Evolutionary conservation across 2,329 filamentous ascomycete species (phyloP).

Genomic region (Thelonectria discophora): DNA sequence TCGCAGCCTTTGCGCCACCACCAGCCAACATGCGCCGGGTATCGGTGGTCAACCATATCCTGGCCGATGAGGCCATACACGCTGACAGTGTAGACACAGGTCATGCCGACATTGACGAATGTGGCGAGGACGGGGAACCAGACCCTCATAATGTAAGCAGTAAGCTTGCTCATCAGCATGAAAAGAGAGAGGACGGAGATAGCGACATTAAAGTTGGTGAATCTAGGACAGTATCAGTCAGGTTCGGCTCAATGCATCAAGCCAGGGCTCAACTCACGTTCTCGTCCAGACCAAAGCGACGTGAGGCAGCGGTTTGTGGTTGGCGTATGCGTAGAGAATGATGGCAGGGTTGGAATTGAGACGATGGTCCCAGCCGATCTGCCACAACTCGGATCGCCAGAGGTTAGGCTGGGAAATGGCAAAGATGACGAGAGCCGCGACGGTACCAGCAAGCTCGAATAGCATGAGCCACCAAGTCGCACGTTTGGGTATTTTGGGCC

Average conservation of each 20-base stretch:
- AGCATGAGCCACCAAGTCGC: conserved; percentile 71
- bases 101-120: conserved; percentile 64
- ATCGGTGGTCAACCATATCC: conserved; percentile 72
- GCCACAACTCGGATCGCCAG: conserved; percentile 77
- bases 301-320: conserved; percentile 68
- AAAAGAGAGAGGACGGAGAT: conserved; percentile 81
- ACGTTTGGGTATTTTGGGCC: conserved; percentile 60
- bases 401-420: conserved; percentile 77
- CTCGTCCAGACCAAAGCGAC: conserved; percentile 77
- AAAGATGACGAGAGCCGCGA: conserved; percentile 74
- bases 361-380: conserved; percentile 72
- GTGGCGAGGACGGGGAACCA: conserved; percentile 73
- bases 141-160: conserved; percentile 74
- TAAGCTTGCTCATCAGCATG: conserved; percentile 75
- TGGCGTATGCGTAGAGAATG: conserved; percentile 77
- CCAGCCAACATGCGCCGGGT: conserved; percentile 73
- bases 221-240: conserved; percentile 53
- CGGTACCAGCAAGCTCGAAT: conserved; percentile 70
- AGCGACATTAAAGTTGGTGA: conserved; percentile 79
- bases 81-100: conserved; percentile 71
- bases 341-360: conserved; percentile 79
- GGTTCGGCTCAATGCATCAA: background rate
- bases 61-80: conserved; percentile 77
- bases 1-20: conserved; percentile 77
- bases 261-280: conserved; percentile 63